Evolutionary conservation across 352 stramenopile genomes (phyloP).

Genomic region (Globisporangium parvum): DNA sequence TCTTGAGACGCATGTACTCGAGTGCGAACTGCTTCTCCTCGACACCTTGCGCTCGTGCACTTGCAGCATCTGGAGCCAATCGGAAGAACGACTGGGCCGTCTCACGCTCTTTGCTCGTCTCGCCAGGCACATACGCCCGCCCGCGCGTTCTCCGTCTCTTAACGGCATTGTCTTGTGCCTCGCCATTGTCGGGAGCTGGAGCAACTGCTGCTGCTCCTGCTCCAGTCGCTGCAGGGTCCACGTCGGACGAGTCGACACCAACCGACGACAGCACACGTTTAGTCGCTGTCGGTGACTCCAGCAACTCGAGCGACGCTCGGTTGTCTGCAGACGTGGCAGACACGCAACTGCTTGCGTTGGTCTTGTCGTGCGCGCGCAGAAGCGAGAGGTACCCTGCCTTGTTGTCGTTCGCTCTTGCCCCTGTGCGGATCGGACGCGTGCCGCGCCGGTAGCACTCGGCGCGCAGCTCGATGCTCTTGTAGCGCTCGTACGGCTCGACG

Average conservation of each 20-base stretch:
- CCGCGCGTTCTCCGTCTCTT: no score
- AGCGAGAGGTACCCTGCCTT: constrained; percentile 19
- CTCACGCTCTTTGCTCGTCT: no score
- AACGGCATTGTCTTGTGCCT: no score
- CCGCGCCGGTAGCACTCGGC: constrained; percentile 20
- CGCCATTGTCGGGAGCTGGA: no score
- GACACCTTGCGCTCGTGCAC: not conserved
- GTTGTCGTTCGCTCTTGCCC: constrained; percentile 15
- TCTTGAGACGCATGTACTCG: constrained; percentile 13
- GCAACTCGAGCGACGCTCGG: not conserved
- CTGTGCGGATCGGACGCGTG: constrained; percentile 7
- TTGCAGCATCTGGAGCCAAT: not conserved
- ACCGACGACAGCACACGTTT: no score
- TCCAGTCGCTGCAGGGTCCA: no score
- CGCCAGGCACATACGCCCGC: no score
- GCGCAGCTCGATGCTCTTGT: constrained; percentile 18
- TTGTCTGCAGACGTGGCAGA: not conserved
- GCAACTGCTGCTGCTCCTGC: no score
- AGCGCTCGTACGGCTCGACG: constrained; percentile 16
- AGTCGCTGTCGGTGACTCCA: not conserved
- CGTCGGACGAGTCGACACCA: no score
- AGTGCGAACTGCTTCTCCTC: constrained; percentile 10
- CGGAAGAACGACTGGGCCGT: no score
- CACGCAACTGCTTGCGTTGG: not conserved
- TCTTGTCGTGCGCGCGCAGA: constrained; percentile 9